phyloP scores from a whole-genome alignment of 2,329 filamentous ascomycete genomes.

The Aspergillus arachidicola region DNA sequence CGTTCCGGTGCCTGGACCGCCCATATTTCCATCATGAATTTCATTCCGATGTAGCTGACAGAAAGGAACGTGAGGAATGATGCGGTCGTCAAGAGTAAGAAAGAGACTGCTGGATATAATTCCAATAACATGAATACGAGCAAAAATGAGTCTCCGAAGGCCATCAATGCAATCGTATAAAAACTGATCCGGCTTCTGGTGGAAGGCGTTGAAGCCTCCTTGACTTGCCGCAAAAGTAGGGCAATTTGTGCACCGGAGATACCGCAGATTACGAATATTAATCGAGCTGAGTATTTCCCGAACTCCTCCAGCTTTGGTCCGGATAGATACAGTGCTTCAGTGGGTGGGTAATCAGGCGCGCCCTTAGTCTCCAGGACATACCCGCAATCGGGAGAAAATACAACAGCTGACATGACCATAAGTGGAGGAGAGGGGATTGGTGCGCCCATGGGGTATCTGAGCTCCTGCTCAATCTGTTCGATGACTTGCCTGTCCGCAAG shows the following conservation, averaged over 20 bases:
- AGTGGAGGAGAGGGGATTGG: conserved; percentile 54
- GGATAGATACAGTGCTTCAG: conserved; percentile 54
- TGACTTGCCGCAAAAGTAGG: conserved; percentile 63
- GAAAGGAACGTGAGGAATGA: conserved; percentile 63
- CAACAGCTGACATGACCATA: conserved; percentile 61
- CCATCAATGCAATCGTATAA: conserved; percentile 64
- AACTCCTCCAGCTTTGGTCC: conserved; percentile 62
- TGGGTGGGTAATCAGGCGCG: conserved; percentile 55
- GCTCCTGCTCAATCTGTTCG: conserved; percentile 59
- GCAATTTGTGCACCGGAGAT: conserved; percentile 57
- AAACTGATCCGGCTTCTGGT: conserved; percentile 66
- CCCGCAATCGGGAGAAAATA: conserved; percentile 69
- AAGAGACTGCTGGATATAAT: conserved; percentile 58
- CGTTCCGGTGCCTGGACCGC: conserved; percentile 57
- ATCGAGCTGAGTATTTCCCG: conserved; percentile 53
- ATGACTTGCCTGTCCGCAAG: conserved; percentile 41
- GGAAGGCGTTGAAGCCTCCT: conserved; percentile 65
- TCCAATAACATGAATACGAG: conserved; percentile 59
- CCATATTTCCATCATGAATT: conserved; percentile 70
- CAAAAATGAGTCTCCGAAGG: conserved; percentile 63
- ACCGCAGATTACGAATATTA: conserved; percentile 55
- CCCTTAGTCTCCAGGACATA: conserved; percentile 65
- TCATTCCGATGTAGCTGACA: conserved; percentile 64
- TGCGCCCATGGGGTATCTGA: conserved; percentile 62
- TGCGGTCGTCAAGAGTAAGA: conserved; percentile 57